These are phyloP conservation scores for Bacterosira constricta DNA, from an alignment of 108 stramenopile genomes.

Conservation along the genomic window DNA sequence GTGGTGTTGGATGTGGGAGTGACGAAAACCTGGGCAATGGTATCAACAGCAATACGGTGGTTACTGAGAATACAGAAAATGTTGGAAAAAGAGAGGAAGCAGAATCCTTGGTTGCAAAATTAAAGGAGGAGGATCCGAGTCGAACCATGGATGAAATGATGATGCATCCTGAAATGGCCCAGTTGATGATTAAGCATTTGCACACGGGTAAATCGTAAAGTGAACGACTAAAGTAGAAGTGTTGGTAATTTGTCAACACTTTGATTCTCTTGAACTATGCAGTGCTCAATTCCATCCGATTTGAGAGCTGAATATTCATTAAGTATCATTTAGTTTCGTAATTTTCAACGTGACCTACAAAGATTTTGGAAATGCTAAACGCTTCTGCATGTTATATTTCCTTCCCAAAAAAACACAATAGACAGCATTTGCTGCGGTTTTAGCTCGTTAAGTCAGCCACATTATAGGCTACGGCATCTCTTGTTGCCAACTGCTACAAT, in stretches of 20 bases:
- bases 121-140: constrained; percentile 36
- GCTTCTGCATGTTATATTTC: no score
- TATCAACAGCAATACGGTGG: not conserved
- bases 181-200: constrained; percentile 51
- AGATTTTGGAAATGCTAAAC: no score
- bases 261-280: no score
- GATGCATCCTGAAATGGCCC: constrained; percentile 59
- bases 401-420: no score
- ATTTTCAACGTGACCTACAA: no score
- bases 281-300: no score
- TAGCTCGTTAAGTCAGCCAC: no score
- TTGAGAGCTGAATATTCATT: not conserved
- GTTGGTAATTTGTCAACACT: no score
- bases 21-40: not conserved
- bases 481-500: no score
- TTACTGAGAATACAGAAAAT: constrained; percentile 2
- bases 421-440: no score
- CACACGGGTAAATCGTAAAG: constrained; percentile 3
- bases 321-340: no score
- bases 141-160: constrained; percentile 51
- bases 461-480: no score
- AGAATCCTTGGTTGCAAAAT: constrained; percentile 29
- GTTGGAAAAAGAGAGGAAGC: constrained; percentile 30
- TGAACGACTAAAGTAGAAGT: constrained; percentile 12
- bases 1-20: not conserved